Conservation (phyloP, 768 basidiomycete genomes). For the Trichaptum fuscoviolaceum region DNA sequence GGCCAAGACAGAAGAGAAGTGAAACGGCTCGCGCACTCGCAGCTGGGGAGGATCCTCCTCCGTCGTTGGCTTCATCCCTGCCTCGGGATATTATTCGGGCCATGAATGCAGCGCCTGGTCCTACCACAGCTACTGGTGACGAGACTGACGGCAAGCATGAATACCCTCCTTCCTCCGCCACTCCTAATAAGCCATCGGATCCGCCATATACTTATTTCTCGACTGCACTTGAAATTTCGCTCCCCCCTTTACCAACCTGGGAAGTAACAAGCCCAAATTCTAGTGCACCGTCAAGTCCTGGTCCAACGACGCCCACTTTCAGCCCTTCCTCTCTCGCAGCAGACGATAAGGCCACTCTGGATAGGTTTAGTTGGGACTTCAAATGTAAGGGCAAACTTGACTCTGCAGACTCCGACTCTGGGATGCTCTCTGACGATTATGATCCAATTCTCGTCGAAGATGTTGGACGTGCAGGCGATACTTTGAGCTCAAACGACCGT, state of each 20-base stretch:
- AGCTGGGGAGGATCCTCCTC: not conserved
- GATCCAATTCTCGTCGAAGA: not conserved
- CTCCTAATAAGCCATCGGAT: not conserved
- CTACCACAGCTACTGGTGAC: not conserved
- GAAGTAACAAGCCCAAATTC: not conserved
- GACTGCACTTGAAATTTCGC: not conserved
- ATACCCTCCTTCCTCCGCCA: not conserved
- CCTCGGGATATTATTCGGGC: not conserved
- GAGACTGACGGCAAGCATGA: not conserved
- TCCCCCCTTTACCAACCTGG: not conserved
- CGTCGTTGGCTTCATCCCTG: not conserved
- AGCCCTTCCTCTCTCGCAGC: not conserved
- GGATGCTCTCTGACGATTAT: not conserved
- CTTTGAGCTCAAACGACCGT: not conserved
- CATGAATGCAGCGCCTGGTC: not conserved
- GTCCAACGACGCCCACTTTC: not conserved
- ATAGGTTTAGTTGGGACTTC: not conserved
- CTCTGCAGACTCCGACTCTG: not conserved
- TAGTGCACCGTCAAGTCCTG: not conserved
- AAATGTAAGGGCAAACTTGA: not conserved
- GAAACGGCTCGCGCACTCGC: not conserved
- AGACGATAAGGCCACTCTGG: not conserved
- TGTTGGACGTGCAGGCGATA: not conserved
- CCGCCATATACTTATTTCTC: not conserved
- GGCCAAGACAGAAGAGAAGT: not conserved